A percentile compares a stretch with the other conserved stretches of the same genome.
These are phyloP conservation scores for Delonix regia DNA, from an alignment of 306 rosid species.

Conservation along the genomic window DNA sequence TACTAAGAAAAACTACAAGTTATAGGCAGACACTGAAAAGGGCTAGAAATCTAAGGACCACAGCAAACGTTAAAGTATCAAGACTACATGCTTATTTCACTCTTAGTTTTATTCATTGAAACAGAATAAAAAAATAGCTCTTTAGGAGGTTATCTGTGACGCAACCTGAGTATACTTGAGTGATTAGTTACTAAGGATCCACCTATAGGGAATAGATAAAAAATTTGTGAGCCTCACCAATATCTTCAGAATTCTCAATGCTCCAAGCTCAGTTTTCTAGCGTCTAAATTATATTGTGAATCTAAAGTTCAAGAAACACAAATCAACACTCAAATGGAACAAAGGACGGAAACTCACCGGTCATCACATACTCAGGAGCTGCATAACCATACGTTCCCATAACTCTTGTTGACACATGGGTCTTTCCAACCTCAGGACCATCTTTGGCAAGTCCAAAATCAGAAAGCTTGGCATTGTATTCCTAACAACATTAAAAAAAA, in stretches of 20 bases:
- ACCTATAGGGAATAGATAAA: neutral
- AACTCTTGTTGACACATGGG: slow-evolving; percentile 95
- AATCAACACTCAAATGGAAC: neutral
- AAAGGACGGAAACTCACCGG: slow-evolving; percentile 70
- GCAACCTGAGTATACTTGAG: neutral
- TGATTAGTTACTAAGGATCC: neutral
- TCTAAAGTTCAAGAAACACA: slow-evolving; percentile 21
- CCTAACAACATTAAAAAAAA: slow-evolving; percentile 49
- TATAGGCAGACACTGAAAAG: neutral
- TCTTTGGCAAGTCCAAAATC: slow-evolving; percentile 99
- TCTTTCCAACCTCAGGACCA: slow-evolving; percentile 92
- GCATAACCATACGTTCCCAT: slow-evolving; percentile 99
- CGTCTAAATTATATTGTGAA: neutral
- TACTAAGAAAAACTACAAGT: neutral
- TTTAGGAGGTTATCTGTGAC: neutral
- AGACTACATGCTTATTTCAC: neutral
- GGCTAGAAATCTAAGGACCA: slow-evolving; percentile 10
- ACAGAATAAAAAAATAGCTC: neutral
- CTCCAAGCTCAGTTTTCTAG: neutral
- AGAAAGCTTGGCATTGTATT: slow-evolving; percentile 91
- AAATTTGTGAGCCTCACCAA: neutral
- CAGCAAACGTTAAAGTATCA: neutral
- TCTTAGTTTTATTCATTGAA: neutral
- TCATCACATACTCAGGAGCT: slow-evolving; percentile 98
- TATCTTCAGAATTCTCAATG: neutral